phyloP scores from a whole-genome alignment of 495 filamentous ascomycete genomes.

The Bacidia rubella region DNA sequence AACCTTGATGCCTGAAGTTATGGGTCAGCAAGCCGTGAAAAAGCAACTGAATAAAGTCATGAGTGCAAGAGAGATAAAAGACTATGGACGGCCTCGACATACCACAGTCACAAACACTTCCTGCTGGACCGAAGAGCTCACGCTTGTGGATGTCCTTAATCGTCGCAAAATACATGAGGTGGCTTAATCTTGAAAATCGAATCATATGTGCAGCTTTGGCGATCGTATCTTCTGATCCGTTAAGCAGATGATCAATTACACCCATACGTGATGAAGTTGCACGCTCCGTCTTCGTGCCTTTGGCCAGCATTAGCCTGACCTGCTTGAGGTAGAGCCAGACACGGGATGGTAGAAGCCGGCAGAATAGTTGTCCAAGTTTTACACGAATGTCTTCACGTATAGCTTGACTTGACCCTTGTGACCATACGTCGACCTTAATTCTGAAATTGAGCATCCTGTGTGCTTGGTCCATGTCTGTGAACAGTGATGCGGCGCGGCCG shows the following conservation, averaged over 20 bases:
- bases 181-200: background rate
- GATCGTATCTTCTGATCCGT: slow-evolving; percentile 5
- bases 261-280: background rate
- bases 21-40: background rate
- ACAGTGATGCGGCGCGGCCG: background rate
- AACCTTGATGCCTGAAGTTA: slow-evolving; percentile 1
- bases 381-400: background rate
- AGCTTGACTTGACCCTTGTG: background rate
- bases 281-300: background rate
- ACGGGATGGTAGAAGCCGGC: slow-evolving; percentile 3
- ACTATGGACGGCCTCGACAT: no score
- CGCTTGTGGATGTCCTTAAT: background rate
- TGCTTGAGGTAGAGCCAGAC: slow-evolving; percentile 9
- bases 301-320: background rate
- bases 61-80: no score
- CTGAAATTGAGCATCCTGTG: slow-evolving; percentile 1
- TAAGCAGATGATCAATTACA: background rate
- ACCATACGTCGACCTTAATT: slow-evolving; percentile 6
- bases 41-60: background rate
- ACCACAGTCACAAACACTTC: slow-evolving; percentile 6
- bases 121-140: background rate
- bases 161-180: background rate
- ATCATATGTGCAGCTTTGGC: slow-evolving; percentile 4
- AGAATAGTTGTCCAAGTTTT: slow-evolving; percentile 5
- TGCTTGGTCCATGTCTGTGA: slow-evolving; percentile 3